Evolutionary conservation across 768 basidiomycete species (phyloP).

Genomic region (Hortiboletus flavorubellus): DNA sequence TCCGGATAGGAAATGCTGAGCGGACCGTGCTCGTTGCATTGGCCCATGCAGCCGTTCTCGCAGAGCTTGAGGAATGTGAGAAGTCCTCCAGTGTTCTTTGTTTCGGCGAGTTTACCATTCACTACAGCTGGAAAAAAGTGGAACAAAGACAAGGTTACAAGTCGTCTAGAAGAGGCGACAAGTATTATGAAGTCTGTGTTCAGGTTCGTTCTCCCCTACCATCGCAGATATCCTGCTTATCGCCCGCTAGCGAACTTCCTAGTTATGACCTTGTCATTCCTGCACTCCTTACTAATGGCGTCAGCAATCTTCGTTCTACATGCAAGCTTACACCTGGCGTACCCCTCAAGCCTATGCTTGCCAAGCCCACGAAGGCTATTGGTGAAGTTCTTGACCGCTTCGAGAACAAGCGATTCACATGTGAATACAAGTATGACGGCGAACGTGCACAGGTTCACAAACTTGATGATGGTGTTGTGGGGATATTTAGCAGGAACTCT

Average conservation of each 20-base stretch:
- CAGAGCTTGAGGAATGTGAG: conserved; percentile 64
- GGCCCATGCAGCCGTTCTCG: conserved; percentile 85
- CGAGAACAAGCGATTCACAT: conserved; percentile 93
- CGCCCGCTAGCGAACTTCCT: conserved; percentile 74
- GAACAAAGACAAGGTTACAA: conserved; percentile 67
- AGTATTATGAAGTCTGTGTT: conserved; percentile 86
- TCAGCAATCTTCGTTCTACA: conserved; percentile 59
- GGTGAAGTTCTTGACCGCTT: conserved; percentile 96
- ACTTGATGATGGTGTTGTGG: conserved; percentile 75
- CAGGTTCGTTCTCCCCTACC: conserved; percentile 51
- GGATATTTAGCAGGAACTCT: conserved; percentile 95
- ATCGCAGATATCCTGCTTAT: not conserved
- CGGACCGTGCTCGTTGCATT: conserved; percentile 93
- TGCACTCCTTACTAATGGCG: conserved; percentile 75
- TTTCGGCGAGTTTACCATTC: not conserved
- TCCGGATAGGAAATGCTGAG: conserved; percentile 96
- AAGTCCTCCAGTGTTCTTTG: not conserved
- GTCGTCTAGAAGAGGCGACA: conserved; percentile 72
- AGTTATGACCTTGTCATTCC: conserved; percentile 91
- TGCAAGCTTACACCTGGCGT: conserved; percentile 96
- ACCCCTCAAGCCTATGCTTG: conserved; percentile 97
- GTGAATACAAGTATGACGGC: conserved; percentile 99
- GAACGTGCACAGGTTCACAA: conserved; percentile 96
- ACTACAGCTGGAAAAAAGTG: conserved; percentile 66
- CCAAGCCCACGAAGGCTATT: conserved; percentile 98